phyloP scores from a whole-genome alignment of 2,329 filamentous ascomycete species.

The Talaromyces sp. region DNA sequence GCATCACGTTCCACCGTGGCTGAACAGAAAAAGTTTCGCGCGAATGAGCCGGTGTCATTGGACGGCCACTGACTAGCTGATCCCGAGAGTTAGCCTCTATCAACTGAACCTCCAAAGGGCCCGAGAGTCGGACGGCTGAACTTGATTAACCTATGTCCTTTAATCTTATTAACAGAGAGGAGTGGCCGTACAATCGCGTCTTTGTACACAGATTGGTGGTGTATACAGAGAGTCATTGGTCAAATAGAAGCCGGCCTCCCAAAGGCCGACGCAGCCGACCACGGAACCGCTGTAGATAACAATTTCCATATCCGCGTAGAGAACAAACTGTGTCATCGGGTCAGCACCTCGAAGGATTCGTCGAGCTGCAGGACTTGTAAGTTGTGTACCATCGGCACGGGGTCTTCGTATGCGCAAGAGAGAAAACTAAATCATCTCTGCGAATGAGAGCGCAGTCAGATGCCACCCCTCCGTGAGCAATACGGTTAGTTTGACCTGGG shows the following conservation, averaged over 20 bases:
- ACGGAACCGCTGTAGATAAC: background rate
- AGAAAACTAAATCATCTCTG: background rate
- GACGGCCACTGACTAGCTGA: background rate
- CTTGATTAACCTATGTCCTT: background rate
- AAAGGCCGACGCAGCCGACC: background rate
- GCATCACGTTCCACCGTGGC: background rate
- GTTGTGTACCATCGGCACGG: constrained; percentile 3
- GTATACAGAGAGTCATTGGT: too few species aligned
- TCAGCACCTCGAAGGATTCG: constrained; percentile 4
- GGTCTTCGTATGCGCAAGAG: background rate
- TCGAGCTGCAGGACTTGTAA: background rate
- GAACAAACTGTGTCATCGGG: constrained; percentile 1
- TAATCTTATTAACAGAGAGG: background rate
- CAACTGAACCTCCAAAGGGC: background rate
- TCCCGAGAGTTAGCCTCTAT: background rate
- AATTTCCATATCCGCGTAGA: too few species aligned
- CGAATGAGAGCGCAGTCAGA: background rate
- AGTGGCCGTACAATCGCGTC: background rate
- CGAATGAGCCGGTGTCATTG: background rate
- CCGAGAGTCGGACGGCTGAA: background rate
- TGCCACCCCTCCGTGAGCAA: background rate
- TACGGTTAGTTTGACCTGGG: background rate
- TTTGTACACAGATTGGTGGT: too few species aligned
- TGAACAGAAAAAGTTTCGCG: background rate
- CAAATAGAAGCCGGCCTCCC: background rate